Conservation (phyloP, 441 rosid species). For the Erodium trifolium region DNA sequence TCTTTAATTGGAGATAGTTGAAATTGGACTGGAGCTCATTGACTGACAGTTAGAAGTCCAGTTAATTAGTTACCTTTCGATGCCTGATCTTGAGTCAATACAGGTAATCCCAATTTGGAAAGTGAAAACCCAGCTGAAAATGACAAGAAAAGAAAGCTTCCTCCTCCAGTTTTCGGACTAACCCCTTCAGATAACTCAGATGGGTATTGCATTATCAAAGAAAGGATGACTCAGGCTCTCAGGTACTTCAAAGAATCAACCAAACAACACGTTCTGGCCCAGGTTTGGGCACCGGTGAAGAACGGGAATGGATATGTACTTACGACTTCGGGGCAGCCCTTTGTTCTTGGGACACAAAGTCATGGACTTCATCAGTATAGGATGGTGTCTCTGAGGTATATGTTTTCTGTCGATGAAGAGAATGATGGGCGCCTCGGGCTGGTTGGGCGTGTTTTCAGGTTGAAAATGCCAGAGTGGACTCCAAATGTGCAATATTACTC, state of each 20-base stretch:
- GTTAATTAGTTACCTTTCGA: conserved; percentile 16
- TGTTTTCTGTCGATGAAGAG: conserved; percentile 69
- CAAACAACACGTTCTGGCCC: conserved; percentile 73
- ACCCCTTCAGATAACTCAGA: conserved; percentile 55
- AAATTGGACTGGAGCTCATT: not conserved
- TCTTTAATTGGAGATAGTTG: not conserved
- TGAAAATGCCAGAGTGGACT: conserved; percentile 84
- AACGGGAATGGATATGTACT: conserved; percentile 48
- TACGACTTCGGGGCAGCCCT: conserved; percentile 86
- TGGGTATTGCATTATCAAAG: conserved; percentile 52
- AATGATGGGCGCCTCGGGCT: conserved; percentile 66
- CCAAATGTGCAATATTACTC: conserved; percentile 89
- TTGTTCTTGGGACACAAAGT: conserved; percentile 63
- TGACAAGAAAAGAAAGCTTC: conserved; percentile 26
- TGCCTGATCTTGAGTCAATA: conserved; percentile 19
- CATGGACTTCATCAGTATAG: conserved; percentile 72
- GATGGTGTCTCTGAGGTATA: conserved; percentile 64
- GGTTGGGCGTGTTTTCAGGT: conserved; percentile 84
- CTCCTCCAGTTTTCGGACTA: conserved; percentile 42
- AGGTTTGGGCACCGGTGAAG: conserved; percentile 88
- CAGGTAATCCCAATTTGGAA: conserved; percentile 45
- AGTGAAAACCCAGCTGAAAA: conserved; percentile 32
- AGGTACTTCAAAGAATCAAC: conserved; percentile 70
- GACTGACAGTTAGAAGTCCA: not conserved
- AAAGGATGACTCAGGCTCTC: conserved; percentile 80